phyloP scores from a whole-genome alignment of 768 basidiomycete genomes.

The Leccinum sublutescens region DNA sequence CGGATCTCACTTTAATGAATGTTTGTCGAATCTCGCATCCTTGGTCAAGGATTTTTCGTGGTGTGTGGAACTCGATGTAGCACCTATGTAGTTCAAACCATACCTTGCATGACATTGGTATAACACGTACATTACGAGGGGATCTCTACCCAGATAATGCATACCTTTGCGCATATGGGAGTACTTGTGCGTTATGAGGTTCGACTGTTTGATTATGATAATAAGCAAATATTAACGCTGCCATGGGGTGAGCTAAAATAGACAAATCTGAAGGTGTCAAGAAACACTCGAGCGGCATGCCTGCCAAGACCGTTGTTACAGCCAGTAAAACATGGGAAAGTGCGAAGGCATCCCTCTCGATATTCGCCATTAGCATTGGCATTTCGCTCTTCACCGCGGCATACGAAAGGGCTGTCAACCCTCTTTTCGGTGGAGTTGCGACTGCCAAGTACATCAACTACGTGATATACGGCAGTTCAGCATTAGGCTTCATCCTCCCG shows the following conservation, averaged over 20 bases:
- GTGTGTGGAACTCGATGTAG: neutral
- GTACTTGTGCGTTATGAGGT: no score
- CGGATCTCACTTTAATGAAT: conserved; percentile 18
- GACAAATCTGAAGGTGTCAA: no score
- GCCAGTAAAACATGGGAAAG: conserved; percentile 11
- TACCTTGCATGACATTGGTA: no score
- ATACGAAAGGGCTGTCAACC: conserved; percentile 63
- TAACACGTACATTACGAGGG: no score
- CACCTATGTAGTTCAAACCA: no score
- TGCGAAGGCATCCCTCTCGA: conserved; percentile 20
- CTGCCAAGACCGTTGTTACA: neutral
- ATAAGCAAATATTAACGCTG: no score
- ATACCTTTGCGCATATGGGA: no score
- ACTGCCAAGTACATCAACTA: conserved; percentile 49
- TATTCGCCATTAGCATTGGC: conserved; percentile 28
- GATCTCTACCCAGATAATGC: no score
- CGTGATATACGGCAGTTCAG: conserved; percentile 37
- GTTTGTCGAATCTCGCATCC: neutral
- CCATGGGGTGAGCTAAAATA: no score
- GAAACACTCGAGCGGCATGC: conserved; percentile 2
- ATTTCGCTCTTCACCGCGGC: conserved; percentile 60
- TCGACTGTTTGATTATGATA: no score
- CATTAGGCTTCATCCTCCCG: conserved; percentile 33
- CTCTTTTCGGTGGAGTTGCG: conserved; percentile 64
- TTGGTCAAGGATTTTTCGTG: neutral